phyloP scores from a whole-genome alignment of 192 early-diverging fungal genomes.

The Coemansia sp. region DNA sequence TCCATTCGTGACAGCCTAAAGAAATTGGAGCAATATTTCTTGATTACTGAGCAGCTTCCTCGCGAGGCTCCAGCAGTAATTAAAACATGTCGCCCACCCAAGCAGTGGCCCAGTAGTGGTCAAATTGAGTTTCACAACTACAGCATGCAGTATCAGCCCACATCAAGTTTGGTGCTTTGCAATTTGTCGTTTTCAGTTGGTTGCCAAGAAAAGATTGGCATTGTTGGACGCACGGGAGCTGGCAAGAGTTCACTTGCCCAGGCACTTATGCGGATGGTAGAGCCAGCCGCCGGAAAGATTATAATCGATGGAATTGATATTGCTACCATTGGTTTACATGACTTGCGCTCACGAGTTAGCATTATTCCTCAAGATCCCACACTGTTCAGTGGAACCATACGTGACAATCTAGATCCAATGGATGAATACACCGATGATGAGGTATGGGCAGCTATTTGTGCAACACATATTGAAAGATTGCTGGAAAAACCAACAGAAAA shows the following conservation, averaged over 20 bases:
- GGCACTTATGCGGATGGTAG: slow-evolving; percentile 67
- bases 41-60: neutral
- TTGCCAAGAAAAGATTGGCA: slow-evolving; percentile 70
- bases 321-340: slow-evolving; percentile 54
- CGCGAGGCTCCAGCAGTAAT: slow-evolving; percentile 66
- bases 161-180: slow-evolving; percentile 7
- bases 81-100: slow-evolving; percentile 52
- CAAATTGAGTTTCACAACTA: slow-evolving; percentile 56
- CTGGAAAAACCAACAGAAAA: slow-evolving; percentile 42
- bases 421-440: slow-evolving; percentile 57
- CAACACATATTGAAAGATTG: slow-evolving; percentile 21
- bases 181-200: slow-evolving; percentile 59
- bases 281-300: slow-evolving; percentile 57
- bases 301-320: slow-evolving; percentile 66
- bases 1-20: slow-evolving; percentile 3
- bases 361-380: slow-evolving; percentile 73
- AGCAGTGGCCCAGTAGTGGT: slow-evolving; percentile 66
- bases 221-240: slow-evolving; percentile 87
- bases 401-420: slow-evolving; percentile 71
- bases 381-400: slow-evolving; percentile 66
- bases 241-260: slow-evolving; percentile 66
- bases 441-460: slow-evolving; percentile 65
- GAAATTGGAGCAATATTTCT: neutral
- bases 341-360: slow-evolving; percentile 60
- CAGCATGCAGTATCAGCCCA: slow-evolving; percentile 21